Conservation (phyloP, 179 eudicot species). For the Beta corolliflora region DNA sequence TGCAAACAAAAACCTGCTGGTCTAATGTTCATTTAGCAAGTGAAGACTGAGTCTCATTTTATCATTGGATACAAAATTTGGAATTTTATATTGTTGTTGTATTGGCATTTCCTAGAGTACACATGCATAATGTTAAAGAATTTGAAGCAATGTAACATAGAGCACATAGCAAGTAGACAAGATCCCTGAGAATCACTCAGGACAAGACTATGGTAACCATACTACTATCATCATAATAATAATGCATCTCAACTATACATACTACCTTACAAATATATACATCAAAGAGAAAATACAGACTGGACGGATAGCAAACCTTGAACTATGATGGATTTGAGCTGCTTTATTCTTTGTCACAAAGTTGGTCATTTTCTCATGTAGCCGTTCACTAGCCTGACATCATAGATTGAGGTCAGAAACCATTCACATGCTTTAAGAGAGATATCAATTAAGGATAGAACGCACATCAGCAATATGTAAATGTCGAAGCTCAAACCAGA, state of each 20-base stretch:
- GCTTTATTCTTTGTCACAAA: slow-evolving; percentile 90
- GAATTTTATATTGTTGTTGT: not conserved
- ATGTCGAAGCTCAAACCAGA: slow-evolving; percentile 96
- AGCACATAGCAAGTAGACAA: not conserved
- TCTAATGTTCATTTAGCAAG: not conserved
- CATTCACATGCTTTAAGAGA: not conserved
- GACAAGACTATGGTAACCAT: not conserved
- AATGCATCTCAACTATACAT: not conserved
- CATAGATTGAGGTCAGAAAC: slow-evolving; percentile 34
- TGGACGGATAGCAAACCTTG: slow-evolving; percentile 62
- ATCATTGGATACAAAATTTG: not conserved
- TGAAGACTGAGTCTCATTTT: not conserved
- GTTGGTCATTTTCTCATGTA: slow-evolving; percentile 91
- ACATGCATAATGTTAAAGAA: not conserved
- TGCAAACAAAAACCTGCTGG: not conserved
- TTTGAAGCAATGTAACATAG: not conserved
- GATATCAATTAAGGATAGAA: slow-evolving; percentile 15
- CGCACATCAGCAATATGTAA: slow-evolving; percentile 96
- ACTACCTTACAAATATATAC: not conserved
- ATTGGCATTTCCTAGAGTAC: not conserved
- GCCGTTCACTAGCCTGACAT: slow-evolving; percentile 91
- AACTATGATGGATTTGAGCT: slow-evolving; percentile 83
- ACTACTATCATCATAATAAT: not conserved
- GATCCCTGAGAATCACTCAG: not conserved
- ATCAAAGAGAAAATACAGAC: not conserved